A percentile compares a stretch with the other conserved stretches of the same genome.
These are phyloP conservation scores for Cubamyces sp. DNA, from an alignment of 768 basidiomycete genomes.

Conservation along the genomic window DNA sequence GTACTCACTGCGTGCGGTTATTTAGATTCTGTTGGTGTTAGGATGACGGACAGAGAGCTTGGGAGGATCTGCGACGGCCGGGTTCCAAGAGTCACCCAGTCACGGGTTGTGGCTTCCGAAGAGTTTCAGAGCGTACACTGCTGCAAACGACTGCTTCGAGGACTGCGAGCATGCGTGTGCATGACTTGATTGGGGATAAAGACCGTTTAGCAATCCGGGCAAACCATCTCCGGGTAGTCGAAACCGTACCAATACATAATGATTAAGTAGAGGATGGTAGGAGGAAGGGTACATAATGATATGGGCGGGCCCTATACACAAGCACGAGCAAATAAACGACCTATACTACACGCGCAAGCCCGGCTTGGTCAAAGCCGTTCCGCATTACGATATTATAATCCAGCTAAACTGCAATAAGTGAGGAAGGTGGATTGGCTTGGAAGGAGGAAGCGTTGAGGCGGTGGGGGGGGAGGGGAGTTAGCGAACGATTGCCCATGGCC, in stretches of 20 bases:
- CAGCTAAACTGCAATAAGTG: background rate
- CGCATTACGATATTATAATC: background rate
- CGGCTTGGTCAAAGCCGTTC: no score
- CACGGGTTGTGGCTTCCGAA: no score
- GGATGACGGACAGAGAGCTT: background rate
- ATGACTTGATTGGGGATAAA: no score
- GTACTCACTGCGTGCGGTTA: background rate
- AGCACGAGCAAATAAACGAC: background rate
- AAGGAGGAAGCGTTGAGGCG: no score
- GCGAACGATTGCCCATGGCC: no score
- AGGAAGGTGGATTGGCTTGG: no score
- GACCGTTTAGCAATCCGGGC: background rate
- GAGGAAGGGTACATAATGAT: background rate
- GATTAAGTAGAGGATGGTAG: background rate
- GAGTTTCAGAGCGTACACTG: no score
- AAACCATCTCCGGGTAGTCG: background rate
- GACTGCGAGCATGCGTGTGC: background rate
- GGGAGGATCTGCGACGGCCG: no score
- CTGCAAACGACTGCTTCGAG: background rate
- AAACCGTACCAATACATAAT: constrained; percentile 5
- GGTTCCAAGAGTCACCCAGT: no score
- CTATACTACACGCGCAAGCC: background rate
- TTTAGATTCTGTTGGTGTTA: constrained; percentile 27
- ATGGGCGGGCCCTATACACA: background rate
- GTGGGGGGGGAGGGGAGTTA: no score